These are phyloP conservation scores for Obba rivulosa DNA, from an alignment of 768 basidiomycete species.

Conservation along the genomic window DNA sequence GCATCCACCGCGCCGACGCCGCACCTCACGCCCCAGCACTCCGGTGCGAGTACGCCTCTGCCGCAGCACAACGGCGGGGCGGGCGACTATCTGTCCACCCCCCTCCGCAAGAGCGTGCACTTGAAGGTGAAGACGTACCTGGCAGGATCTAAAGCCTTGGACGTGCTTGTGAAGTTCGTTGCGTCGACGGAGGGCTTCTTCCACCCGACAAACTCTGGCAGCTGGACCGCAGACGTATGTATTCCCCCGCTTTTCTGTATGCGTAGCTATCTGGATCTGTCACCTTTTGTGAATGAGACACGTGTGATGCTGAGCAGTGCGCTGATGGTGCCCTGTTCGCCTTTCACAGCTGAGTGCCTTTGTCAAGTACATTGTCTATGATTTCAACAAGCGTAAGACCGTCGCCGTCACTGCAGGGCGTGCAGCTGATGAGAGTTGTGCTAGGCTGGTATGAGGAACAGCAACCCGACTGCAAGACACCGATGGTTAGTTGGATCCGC, in stretches of 20 bases:
- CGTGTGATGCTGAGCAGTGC: background rate
- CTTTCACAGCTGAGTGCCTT: constrained; percentile 66
- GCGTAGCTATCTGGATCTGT: constrained; percentile 10
- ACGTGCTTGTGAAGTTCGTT: constrained; percentile 79
- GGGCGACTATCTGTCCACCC: constrained; percentile 55
- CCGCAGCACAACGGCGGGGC: constrained; percentile 35
- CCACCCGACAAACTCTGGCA: constrained; percentile 83
- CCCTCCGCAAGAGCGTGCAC: constrained; percentile 42
- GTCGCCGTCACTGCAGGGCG: too few species aligned
- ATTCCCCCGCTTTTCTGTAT: constrained; percentile 4
- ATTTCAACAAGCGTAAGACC: constrained; percentile 72
- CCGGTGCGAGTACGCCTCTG: constrained; percentile 55
- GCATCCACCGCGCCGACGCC: constrained; percentile 69
- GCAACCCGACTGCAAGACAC: constrained; percentile 74
- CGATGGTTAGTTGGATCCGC: constrained; percentile 34
- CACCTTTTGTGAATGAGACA: background rate
- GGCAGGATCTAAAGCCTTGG: constrained; percentile 81
- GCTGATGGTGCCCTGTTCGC: constrained; percentile 3
- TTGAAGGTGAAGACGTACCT: constrained; percentile 52
- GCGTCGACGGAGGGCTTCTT: constrained; percentile 89
- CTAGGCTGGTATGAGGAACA: constrained; percentile 78
- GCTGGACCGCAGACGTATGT: constrained; percentile 72
- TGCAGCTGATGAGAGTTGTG: background rate
- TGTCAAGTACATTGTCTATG: constrained; percentile 76
- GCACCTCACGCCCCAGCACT: constrained; percentile 61